Evolutionary conservation across 495 filamentous ascomycete genomes (phyloP).

Genomic region (Penicillium pancosmium): DNA sequence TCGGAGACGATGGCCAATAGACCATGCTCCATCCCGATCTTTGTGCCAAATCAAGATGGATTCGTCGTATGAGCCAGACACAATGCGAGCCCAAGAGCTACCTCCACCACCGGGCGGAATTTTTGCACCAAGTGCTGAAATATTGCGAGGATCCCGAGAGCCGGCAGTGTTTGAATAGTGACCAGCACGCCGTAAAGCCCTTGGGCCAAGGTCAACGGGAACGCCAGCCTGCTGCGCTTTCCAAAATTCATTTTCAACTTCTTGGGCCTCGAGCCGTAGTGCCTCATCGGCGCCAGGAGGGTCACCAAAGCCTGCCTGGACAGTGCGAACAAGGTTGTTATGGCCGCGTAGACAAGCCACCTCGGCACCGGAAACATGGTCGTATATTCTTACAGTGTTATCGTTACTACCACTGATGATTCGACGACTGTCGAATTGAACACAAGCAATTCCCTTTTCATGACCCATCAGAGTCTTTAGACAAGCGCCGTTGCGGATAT

Average conservation of each 20-base stretch:
- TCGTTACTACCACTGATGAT: slow-evolving; percentile 97
- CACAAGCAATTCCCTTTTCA: slow-evolving; percentile 93
- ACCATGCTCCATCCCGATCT: slow-evolving; percentile 80
- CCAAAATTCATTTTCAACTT: slow-evolving; percentile 72
- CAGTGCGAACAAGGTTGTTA: slow-evolving; percentile 81
- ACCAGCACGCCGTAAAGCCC: slow-evolving; percentile 48
- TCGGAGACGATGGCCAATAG: slow-evolving; percentile 66
- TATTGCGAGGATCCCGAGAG: slow-evolving; percentile 72
- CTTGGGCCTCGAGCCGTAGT: slow-evolving; percentile 68
- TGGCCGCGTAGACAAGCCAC: slow-evolving; percentile 85
- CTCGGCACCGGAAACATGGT: slow-evolving; percentile 79
- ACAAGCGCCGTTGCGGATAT: slow-evolving; percentile 77
- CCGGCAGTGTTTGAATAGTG: slow-evolving; percentile 68
- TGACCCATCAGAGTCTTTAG: slow-evolving; percentile 80
- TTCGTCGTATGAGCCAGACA: slow-evolving; percentile 95
- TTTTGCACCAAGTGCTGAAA: slow-evolving; percentile 76
- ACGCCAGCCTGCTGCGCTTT: slow-evolving; percentile 66
- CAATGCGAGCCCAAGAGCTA: slow-evolving; percentile 81
- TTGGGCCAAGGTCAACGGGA: slow-evolving; percentile 44
- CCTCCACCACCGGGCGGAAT: slow-evolving; percentile 89
- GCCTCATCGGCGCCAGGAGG: slow-evolving; percentile 76
- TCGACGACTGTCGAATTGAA: slow-evolving; percentile 94
- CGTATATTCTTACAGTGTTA: slow-evolving; percentile 92
- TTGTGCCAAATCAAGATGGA: slow-evolving; percentile 92
- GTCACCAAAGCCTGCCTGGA: slow-evolving; percentile 92